Evolutionary conservation across 805 yeast genomes (phyloP).

Genomic region (Grigorovia yakushimaensis): DNA sequence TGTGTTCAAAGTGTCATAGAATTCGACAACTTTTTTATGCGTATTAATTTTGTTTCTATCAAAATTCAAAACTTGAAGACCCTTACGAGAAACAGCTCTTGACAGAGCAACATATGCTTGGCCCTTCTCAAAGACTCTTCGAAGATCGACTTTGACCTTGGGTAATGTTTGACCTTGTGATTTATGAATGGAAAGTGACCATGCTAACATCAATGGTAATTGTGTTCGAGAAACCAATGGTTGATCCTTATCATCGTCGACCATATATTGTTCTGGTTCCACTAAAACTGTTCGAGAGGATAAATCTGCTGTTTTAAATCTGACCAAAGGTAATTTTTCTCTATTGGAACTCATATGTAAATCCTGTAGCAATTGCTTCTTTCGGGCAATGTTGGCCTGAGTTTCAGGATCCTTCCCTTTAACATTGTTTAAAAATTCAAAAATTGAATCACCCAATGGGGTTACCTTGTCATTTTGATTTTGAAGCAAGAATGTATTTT

Average conservation of each 20-base stretch:
- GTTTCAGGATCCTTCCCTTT: slow-evolving; percentile 21
- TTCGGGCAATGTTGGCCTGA: slow-evolving; percentile 34
- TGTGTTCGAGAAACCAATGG: slow-evolving; percentile 68
- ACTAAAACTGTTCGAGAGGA: slow-evolving; percentile 66
- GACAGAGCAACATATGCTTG: slow-evolving; percentile 95
- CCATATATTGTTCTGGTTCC: slow-evolving; percentile 71
- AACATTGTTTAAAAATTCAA: slow-evolving; percentile 35
- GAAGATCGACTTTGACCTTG: slow-evolving; percentile 66
- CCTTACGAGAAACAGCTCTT: slow-evolving; percentile 75
- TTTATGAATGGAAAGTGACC: slow-evolving; percentile 94
- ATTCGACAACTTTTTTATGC: slow-evolving; percentile 58
- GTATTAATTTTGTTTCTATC: slow-evolving; percentile 53
- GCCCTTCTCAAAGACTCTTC: slow-evolving; percentile 74
- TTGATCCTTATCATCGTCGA: slow-evolving; percentile 63
- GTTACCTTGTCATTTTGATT: slow-evolving; percentile 7
- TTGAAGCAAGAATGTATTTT: slow-evolving; percentile 17
- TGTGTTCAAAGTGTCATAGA: slow-evolving; percentile 44
- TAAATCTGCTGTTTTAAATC: slow-evolving; percentile 64
- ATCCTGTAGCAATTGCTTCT: slow-evolving; percentile 35
- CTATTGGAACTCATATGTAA: slow-evolving; percentile 37
- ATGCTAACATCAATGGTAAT: slow-evolving; percentile 82
- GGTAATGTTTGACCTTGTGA: slow-evolving; percentile 89
- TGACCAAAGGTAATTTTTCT: slow-evolving; percentile 61
- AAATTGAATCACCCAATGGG: slow-evolving; percentile 37
- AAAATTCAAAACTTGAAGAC: slow-evolving; percentile 75